Conservation (phyloP, 495 filamentous ascomycete species). For the Lasiosphaeria ovina region DNA sequence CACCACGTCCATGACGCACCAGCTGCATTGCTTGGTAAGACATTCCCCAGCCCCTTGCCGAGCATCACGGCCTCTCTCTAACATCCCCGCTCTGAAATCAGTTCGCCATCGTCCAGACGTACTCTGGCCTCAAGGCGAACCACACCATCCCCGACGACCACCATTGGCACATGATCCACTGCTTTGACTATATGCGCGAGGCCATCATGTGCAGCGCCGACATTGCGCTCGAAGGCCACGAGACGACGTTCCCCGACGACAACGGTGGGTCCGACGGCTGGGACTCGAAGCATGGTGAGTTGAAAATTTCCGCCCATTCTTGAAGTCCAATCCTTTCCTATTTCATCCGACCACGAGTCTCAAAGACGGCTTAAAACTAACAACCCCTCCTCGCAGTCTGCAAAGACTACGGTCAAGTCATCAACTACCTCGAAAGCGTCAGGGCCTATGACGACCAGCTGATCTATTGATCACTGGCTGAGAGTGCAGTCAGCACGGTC, state of each 20-base stretch:
- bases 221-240: conserved; percentile 42
- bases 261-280: conserved; percentile 48
- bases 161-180: conserved; percentile 52
- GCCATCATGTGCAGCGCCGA: conserved; percentile 48
- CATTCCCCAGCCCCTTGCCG: too few species aligned
- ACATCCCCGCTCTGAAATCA: conserved; percentile 4
- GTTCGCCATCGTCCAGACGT: conserved; percentile 46
- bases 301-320: not conserved
- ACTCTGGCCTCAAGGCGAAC: conserved; percentile 40
- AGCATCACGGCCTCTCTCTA: not conserved
- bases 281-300: conserved; percentile 46
- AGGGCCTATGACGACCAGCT: conserved; percentile 47
- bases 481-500: too few species aligned
- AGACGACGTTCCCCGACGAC: conserved; percentile 47
- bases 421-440: conserved; percentile 42
- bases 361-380: not conserved
- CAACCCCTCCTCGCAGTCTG: conserved; percentile 31
- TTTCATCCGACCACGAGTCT: not conserved
- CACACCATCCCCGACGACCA: conserved; percentile 43
- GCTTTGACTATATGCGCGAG: conserved; percentile 49
- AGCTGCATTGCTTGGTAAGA: conserved; percentile 44
- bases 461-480: conserved; percentile 32
- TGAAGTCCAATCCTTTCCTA: not conserved
- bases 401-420: conserved; percentile 39
- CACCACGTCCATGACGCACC: conserved; percentile 46